Evolutionary conservation across 495 filamentous ascomycete species (phyloP), one percentile per base, ranked within the genome.

Genomic region (Penicillium cinerascens): DNA sequence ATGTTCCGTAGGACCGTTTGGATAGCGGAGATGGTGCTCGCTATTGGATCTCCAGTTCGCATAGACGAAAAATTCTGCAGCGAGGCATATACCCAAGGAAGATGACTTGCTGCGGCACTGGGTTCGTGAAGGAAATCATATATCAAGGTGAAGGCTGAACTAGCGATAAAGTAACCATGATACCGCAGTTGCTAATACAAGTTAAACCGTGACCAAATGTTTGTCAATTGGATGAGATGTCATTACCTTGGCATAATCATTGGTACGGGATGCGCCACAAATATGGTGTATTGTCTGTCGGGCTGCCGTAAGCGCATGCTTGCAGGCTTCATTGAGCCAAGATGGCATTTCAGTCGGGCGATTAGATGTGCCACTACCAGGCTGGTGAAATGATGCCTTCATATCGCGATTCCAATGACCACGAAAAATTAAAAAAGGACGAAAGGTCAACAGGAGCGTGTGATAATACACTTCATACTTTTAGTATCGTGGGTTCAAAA

Each of bases 251-350:
- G 72, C 69, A 21, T 68, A 46, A 17, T 72, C 69, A 36, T 75
- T 76, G 4, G 58, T 42, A 10, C 56, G 51, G 27, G 64, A 70
- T 2, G 70, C 63, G 45, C 69, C 70, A 23, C 55, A 66, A 3
- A 76, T 53, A 41, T 67, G 63, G 25, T 71, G 69, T 18, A 76
- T 71, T 0, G 70, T 72, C 23, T 67, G 60, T 22, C 66, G 63
- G 3, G 73, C 71, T 0, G 69, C 65, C 9, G 63, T 64, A 6
- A 72, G 54, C 6, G 66, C 63, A 22, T 66, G 54, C n/a, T 65
- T 66, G 33, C 73, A 76, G n/a, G 73, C 73, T 48, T 76, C 70
- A 16, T 75, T 71, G 3, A 76, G 53, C 73, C 73, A 76, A 13
- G 63, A 41, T 2, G 73, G 73, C 1, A 66, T 68, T 37, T 74